Evolutionary conservation across 2,329 filamentous ascomycete genomes (phyloP), one percentile per base, ranked within the genome.

Genomic region (Aureobasidium pullulans): DNA sequence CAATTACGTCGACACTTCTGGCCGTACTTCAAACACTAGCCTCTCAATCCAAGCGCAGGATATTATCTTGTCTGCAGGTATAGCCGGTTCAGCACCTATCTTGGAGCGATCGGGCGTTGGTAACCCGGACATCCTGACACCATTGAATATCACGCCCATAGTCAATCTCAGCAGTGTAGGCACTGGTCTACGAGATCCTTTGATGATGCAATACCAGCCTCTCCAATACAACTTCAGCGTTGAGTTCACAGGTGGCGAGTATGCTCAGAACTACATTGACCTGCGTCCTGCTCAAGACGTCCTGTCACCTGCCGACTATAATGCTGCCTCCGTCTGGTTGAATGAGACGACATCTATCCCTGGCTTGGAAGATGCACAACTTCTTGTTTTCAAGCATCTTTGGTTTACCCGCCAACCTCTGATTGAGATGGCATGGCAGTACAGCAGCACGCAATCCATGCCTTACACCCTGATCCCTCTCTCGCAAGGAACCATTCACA

Each of bases 111-210:
- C 69, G 16, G 72, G 72, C 4, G 63, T 73, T 1, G 71, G 72
- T 11, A 70, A 72, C 57, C 54, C 62, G 36, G 39, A 49, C 4
- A 54, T 70, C 6, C 63, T 72, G 10, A 42, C 60, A 7, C 66
- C 66, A 29, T 64, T 64, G n/a, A 67, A 68, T 9, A 64, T 73
- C 1, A 58, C 68, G 0, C 60, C 67, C 2, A 42, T 71, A 13
- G 67, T 72, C 8, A 66, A 69, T 4, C 64, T 68, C 32, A 66
- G 66, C 0, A 60, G 57, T 6, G 69, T 74, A 4, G 71, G 71
- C 4, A 69, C 75, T 47, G 77, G 79, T 49, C 44, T 60, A 4
- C 77, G 79, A 63, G 77, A 80, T 44, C 76, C 52, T 29, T 15
- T 57, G 2, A 57, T 57, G 52, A 57, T 57, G 52, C 39, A 44